Evolutionary conservation across 2,329 filamentous ascomycete genomes (phyloP).

Genomic region (Chaetomiaceae sp.): DNA sequence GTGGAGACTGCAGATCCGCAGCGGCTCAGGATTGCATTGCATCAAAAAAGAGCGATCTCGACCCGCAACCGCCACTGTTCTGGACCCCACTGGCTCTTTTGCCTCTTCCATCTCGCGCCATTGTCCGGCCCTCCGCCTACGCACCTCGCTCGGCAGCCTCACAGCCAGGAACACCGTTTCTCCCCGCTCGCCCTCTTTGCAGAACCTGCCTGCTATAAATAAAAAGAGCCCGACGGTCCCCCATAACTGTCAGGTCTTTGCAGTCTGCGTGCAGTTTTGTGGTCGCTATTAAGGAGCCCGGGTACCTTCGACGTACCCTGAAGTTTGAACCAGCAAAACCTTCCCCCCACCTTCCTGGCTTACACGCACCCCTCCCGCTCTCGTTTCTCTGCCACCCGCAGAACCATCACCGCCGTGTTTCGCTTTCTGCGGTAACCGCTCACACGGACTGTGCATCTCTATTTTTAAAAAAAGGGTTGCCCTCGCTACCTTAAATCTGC

Average conservation of each 20-base stretch:
- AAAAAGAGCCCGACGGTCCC: conserved; percentile 23
- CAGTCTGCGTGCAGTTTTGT: conserved; percentile 29
- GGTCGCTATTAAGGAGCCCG: conserved; percentile 35
- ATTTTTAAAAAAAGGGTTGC: too few relatives aligned
- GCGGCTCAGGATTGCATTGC: conserved; percentile 16
- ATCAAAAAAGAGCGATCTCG: conserved; percentile 25
- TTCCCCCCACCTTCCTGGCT: conserved; percentile 9
- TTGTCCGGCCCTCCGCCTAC: conserved; percentile 5
- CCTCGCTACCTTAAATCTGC: too few relatives aligned
- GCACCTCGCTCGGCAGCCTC: too few relatives aligned
- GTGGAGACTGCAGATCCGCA: conserved; percentile 17
- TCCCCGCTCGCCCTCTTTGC: conserved; percentile 5
- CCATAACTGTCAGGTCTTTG: conserved; percentile 17
- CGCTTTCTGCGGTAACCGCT: too few relatives aligned
- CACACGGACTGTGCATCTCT: too few relatives aligned
- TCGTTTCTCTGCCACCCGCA: too few relatives aligned
- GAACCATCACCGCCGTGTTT: too few relatives aligned
- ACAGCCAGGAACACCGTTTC: conserved; percentile 2
- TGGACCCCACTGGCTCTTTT: conserved; percentile 15
- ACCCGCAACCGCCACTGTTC: conserved; percentile 24
- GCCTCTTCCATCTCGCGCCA: conserved; percentile 8
- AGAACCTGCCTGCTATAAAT: conserved; percentile 17
- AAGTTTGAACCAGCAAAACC: too few relatives aligned
- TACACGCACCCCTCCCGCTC: too few relatives aligned
- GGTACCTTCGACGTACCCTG: conserved; percentile 31